These are phyloP conservation scores for Monilinia fructicola DNA, from an alignment of 2,329 filamentous ascomycete species.

Conservation along the genomic window DNA sequence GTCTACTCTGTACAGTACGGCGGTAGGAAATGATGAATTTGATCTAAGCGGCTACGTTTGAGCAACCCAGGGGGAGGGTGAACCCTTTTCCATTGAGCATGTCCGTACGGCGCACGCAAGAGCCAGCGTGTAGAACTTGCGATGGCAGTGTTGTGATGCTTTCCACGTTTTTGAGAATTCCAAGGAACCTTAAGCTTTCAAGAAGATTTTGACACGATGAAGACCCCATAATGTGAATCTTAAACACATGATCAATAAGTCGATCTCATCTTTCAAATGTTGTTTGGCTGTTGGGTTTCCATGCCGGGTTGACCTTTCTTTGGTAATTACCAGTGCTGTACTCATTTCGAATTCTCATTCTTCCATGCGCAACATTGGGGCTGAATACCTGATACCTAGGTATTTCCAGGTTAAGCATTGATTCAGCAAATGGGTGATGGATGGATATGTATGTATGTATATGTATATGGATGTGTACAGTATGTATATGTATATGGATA, in stretches of 20 bases:
- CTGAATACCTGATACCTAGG: not conserved
- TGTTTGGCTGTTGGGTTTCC: not conserved
- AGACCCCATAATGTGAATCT: conserved; percentile 2
- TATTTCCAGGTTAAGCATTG: not conserved
- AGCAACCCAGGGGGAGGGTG: conserved; percentile 1
- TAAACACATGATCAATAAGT: not conserved
- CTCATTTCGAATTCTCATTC: not conserved
- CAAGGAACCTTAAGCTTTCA: not conserved
- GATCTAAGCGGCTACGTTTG: conserved; percentile 4
- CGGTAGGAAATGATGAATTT: not conserved
- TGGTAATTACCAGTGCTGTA: too few species aligned
- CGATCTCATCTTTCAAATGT: conserved; percentile 11
- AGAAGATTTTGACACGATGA: not conserved
- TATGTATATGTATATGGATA: too few species aligned
- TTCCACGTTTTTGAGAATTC: not conserved
- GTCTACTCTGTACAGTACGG: too few species aligned
- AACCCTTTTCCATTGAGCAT: conserved; percentile 6
- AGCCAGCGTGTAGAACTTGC: conserved; percentile 13
- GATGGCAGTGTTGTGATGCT: conserved; percentile 9
- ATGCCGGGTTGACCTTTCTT: not conserved
- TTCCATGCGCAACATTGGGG: conserved; percentile 1
- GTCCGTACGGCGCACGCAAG: conserved; percentile 1
- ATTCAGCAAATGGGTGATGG: not conserved
- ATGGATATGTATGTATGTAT: not conserved
- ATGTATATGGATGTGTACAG: too few species aligned